These are phyloP conservation scores for Apophysomyces ossiformis DNA, from an alignment of 371 early-diverging fungal species.

Conservation along the genomic window DNA sequence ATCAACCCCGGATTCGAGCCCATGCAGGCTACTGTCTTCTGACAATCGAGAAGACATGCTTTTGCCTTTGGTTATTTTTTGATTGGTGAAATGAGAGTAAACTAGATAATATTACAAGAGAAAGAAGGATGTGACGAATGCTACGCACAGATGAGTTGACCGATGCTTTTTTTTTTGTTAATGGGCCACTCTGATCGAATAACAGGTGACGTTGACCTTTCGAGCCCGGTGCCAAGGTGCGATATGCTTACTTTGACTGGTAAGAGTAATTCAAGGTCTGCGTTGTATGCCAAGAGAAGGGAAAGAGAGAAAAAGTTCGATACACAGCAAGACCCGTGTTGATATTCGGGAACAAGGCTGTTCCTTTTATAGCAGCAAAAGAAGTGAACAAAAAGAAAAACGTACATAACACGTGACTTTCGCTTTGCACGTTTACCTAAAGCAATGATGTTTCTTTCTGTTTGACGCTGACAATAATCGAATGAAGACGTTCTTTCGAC, in stretches of 20 bases:
- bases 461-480: too few relatives aligned
- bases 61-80: not conserved
- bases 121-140: not conserved
- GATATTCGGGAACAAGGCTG: slow-evolving; percentile 2
- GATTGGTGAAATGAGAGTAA: not conserved
- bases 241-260: not conserved
- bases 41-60: slow-evolving; percentile 6
- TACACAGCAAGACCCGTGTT: not conserved
- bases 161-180: not conserved
- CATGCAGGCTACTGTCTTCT: slow-evolving; percentile 4
- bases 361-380: not conserved
- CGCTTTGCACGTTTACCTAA: not conserved
- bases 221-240: not conserved
- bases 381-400: not conserved
- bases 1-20: slow-evolving; percentile 5
- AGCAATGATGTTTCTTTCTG: too few relatives aligned
- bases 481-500: too few relatives aligned
- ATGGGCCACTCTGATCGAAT: not conserved
- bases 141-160: not conserved
- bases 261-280: not conserved
- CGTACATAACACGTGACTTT: not conserved
- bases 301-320: not conserved
- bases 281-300: not conserved
- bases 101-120: too few relatives aligned
- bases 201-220: slow-evolving; percentile 1